These are phyloP conservation scores for Xylaria castorea DNA, from an alignment of 495 filamentous ascomycete species.

Conservation along the genomic window DNA sequence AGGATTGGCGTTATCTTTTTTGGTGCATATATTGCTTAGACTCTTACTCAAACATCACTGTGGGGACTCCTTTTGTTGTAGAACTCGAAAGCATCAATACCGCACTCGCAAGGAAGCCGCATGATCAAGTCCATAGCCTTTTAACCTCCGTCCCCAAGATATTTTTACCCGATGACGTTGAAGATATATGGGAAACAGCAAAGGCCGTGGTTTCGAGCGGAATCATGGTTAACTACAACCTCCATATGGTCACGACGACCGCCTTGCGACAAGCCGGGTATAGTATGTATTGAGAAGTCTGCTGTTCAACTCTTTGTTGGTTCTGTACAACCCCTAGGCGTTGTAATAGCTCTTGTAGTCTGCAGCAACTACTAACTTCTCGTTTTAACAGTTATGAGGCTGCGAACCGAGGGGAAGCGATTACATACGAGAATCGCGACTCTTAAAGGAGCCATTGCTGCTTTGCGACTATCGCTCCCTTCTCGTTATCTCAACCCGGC, in stretches of 20 bases:
- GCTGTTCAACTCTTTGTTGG: not conserved
- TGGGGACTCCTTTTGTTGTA: slow-evolving; percentile 34
- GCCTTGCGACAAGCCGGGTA: slow-evolving; percentile 36
- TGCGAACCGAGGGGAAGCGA: slow-evolving; percentile 25
- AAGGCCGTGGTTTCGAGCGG: slow-evolving; percentile 31
- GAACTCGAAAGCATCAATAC: slow-evolving; percentile 38
- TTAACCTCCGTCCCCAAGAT: slow-evolving; percentile 24
- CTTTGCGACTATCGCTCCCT: slow-evolving; percentile 36
- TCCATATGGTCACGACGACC: slow-evolving; percentile 40
- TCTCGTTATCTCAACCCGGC: slow-evolving; percentile 35
- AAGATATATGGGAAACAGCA: slow-evolving; percentile 35
- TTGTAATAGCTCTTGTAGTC: not conserved
- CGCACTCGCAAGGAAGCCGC: slow-evolving; percentile 30
- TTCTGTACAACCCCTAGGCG: not conserved
- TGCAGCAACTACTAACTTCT: slow-evolving; percentile 23
- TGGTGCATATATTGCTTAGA: slow-evolving; percentile 53
- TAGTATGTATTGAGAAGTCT: slow-evolving; percentile 8
- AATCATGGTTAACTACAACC: slow-evolving; percentile 32
- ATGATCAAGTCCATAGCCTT: slow-evolving; percentile 20
- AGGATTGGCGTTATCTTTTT: slow-evolving; percentile 49
- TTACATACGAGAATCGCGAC: slow-evolving; percentile 13
- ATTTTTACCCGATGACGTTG: slow-evolving; percentile 36
- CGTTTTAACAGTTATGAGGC: slow-evolving; percentile 13
- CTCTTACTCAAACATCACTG: slow-evolving; percentile 42
- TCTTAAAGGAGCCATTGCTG: slow-evolving; percentile 28